A percentile compares a stretch with the other conserved stretches of the same genome.
phyloP scores from a whole-genome alignment of 495 filamentous ascomycete genomes.

The Neurospora tetrasperma region DNA sequence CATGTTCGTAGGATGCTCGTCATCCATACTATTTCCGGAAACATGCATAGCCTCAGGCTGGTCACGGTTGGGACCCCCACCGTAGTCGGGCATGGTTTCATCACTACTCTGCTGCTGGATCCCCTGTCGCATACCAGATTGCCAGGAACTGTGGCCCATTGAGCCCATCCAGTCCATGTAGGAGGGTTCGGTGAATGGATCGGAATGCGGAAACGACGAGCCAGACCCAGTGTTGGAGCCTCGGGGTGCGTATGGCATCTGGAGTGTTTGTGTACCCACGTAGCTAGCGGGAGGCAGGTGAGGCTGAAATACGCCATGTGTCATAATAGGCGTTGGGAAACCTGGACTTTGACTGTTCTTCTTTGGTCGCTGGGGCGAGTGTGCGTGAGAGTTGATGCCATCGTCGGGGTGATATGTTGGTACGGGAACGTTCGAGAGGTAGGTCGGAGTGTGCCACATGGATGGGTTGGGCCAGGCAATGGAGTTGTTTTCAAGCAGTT shows the following conservation, averaged over 20 bases:
- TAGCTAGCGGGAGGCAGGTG: slow-evolving; percentile 11
- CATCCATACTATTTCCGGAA: slow-evolving; percentile 22
- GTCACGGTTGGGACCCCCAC: slow-evolving; percentile 9
- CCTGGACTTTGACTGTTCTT: slow-evolving; percentile 10
- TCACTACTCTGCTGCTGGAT: slow-evolving; percentile 25
- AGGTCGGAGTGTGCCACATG: slow-evolving; percentile 53
- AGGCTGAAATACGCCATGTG: slow-evolving; percentile 5
- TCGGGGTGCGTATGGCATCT: slow-evolving; percentile 16
- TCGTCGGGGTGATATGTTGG: slow-evolving; percentile 32
- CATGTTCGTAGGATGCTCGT: slow-evolving; percentile 18
- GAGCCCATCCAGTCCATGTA: slow-evolving; percentile 29
- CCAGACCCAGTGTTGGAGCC: slow-evolving; percentile 4
- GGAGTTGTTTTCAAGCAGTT: slow-evolving; percentile 62
- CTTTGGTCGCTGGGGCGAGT: slow-evolving; percentile 22
- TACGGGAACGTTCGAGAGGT: slow-evolving; percentile 26
- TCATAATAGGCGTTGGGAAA: neutral
- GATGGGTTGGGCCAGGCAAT: slow-evolving; percentile 73
- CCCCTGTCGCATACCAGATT: slow-evolving; percentile 7
- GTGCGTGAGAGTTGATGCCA: slow-evolving; percentile 31
- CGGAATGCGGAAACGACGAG: slow-evolving; percentile 16
- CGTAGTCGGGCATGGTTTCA: slow-evolving; percentile 33
- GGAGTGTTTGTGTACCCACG: slow-evolving; percentile 9
- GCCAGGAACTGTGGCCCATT: slow-evolving; percentile 3
- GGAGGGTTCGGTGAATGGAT: slow-evolving; percentile 28
- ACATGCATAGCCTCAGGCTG: slow-evolving; percentile 17